phyloP scores from a whole-genome alignment of 2,329 filamentous ascomycete species.

The Aspergillus glaucus region DNA sequence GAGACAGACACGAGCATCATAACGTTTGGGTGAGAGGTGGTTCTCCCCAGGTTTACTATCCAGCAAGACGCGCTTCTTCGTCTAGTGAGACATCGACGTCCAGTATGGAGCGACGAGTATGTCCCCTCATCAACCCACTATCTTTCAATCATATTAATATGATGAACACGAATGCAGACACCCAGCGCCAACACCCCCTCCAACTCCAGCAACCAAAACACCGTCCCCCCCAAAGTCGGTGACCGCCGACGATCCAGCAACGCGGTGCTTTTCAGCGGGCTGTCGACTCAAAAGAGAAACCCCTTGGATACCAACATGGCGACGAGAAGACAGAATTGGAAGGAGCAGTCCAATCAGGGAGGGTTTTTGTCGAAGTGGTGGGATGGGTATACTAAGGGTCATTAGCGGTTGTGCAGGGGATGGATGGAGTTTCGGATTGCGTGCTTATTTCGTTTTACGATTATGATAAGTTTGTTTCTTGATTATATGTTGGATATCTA shows the following conservation, averaged over 20 bases:
- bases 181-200: background rate
- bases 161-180: background rate
- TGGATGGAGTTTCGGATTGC: too few relatives aligned
- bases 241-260: slow-evolving; percentile 25
- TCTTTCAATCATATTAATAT: background rate
- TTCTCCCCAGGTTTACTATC: slow-evolving; percentile 5
- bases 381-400: slow-evolving; percentile 34
- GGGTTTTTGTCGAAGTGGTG: slow-evolving; percentile 37
- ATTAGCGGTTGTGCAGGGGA: slow-evolving; percentile 1
- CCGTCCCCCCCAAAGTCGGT: slow-evolving; percentile 10
- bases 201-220: slow-evolving; percentile 2
- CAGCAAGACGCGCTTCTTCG: slow-evolving; percentile 17
- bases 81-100: slow-evolving; percentile 16
- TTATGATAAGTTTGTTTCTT: too few relatives aligned
- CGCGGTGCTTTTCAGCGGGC: slow-evolving; percentile 20
- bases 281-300: slow-evolving; percentile 42
- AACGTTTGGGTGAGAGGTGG: slow-evolving; percentile 33
- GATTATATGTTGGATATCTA: too few relatives aligned
- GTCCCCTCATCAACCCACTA: slow-evolving; percentile 3
- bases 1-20: slow-evolving; percentile 29
- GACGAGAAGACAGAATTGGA: slow-evolving; percentile 37
- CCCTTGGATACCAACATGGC: slow-evolving; percentile 28
- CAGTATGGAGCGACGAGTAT: slow-evolving; percentile 22
- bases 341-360: slow-evolving; percentile 36
- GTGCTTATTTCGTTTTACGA: too few relatives aligned